These are phyloP conservation scores for Scedosporium aurantiacum DNA, from an alignment of 2,329 filamentous ascomycete genomes.

Conservation along the genomic window DNA sequence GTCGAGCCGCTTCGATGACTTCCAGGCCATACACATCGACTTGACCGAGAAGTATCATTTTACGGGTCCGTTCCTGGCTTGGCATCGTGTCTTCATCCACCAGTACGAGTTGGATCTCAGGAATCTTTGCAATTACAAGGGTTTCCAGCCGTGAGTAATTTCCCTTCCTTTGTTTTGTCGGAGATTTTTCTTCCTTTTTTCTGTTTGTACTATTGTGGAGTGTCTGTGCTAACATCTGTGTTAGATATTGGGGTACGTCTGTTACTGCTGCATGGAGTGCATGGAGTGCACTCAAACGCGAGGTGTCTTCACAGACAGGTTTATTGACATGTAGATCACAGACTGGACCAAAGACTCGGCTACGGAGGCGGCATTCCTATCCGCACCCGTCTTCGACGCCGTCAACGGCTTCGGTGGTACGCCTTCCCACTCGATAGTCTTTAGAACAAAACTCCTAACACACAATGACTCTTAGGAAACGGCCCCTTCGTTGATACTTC, in stretches of 20 bases:
- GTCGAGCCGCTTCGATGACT: slow-evolving; percentile 16
- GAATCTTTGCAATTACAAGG: slow-evolving; percentile 13
- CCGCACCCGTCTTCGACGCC: slow-evolving; percentile 20
- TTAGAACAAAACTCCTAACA: neutral
- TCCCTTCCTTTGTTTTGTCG: neutral
- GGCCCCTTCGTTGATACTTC: slow-evolving; percentile 15
- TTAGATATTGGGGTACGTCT: slow-evolving; percentile 6
- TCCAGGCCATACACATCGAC: slow-evolving; percentile 15
- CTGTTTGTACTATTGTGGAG: neutral
- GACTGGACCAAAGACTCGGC: slow-evolving; percentile 9
- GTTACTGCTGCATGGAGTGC: no score
- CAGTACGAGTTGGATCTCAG: slow-evolving; percentile 16
- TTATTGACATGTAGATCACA: neutral
- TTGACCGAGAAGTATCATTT: slow-evolving; percentile 14
- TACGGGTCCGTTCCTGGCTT: slow-evolving; percentile 24
- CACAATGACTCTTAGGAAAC: neutral
- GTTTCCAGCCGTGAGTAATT: slow-evolving; percentile 20
- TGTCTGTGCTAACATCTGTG: neutral
- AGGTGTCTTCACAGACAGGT: neutral
- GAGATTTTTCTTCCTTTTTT: neutral
- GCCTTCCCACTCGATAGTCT: neutral
- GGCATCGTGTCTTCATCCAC: slow-evolving; percentile 10
- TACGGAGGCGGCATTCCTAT: slow-evolving; percentile 9
- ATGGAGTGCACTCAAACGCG: neutral
- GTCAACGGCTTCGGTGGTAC: slow-evolving; percentile 20